A percentile compares a stretch with the other conserved stretches of the same genome.
These are phyloP conservation scores for Hydnum rufescens DNA, from an alignment of 768 basidiomycete species.

Conservation along the genomic window DNA sequence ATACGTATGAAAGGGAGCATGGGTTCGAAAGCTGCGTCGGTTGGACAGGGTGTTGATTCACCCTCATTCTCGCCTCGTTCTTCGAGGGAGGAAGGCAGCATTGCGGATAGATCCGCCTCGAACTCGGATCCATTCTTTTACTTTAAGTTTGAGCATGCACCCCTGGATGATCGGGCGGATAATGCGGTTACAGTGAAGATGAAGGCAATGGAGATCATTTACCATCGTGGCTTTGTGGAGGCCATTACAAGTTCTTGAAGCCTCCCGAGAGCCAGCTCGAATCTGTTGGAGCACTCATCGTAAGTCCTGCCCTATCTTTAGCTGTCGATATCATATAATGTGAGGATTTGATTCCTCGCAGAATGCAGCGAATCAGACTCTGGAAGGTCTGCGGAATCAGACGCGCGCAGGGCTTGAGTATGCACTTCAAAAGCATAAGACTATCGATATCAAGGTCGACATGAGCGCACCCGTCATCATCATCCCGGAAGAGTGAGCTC, in stretches of 20 bases:
- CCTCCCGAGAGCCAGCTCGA: conserved; percentile 89
- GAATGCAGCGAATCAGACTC: conserved; percentile 81
- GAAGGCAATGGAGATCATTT: conserved; percentile 93
- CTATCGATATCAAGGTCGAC: conserved; percentile 88
- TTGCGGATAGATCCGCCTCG: conserved; percentile 13
- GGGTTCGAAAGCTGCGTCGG: conserved; percentile 10
- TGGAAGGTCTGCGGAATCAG: conserved; percentile 85
- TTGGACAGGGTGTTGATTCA: conserved; percentile 5
- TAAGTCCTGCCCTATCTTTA: conserved; percentile 19
- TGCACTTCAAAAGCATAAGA: conserved; percentile 85
- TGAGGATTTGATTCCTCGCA: conserved; percentile 16
- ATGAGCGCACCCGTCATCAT: conserved; percentile 95
- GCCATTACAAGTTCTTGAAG: conserved; percentile 81
- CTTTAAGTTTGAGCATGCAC: conserved; percentile 79
- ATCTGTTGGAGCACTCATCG: conserved; percentile 82
- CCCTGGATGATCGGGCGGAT: conserved; percentile 80
- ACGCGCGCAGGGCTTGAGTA: conserved; percentile 87
- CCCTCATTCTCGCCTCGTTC: too few relatives aligned
- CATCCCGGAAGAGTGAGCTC: conserved; percentile 70
- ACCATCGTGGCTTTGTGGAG: conserved; percentile 86
- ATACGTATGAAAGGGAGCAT: conserved; percentile 50
- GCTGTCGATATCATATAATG: conserved; percentile 1
- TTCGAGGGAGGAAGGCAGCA: conserved; percentile 3
- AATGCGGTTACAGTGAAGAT: conserved; percentile 74
- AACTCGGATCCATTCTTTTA: conserved; percentile 49